Conservation (phyloP, 148 eudicot species). For the Chenopodium formosanum region DNA sequence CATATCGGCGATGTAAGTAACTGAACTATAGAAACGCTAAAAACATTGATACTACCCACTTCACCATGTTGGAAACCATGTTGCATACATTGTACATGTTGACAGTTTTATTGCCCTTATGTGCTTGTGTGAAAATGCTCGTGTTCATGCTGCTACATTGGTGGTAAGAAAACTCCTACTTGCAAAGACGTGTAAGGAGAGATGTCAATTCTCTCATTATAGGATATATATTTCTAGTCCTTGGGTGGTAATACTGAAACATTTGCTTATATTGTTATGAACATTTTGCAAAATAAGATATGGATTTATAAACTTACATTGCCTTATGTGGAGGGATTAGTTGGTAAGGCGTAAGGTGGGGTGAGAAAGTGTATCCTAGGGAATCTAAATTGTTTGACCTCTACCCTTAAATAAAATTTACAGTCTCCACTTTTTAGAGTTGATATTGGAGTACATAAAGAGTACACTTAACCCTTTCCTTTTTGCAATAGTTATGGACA, state of each 20-base stretch:
- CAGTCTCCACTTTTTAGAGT: neutral
- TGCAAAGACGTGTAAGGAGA: neutral
- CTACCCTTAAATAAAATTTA: neutral
- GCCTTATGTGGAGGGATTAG: neutral
- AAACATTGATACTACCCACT: neutral
- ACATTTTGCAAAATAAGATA: neutral
- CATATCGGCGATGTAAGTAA: slow-evolving; percentile 41
- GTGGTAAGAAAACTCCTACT: neutral
- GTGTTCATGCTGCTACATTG: neutral
- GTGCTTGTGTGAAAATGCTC: neutral
- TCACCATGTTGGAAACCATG: neutral
- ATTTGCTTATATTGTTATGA: neutral
- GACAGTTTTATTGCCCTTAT: neutral
- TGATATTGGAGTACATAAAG: too few species aligned
- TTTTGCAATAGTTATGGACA: too few species aligned
- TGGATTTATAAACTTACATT: neutral
- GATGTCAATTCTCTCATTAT: neutral
- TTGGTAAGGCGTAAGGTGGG: neutral
- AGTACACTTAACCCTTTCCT: too few species aligned
- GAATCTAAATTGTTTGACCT: neutral
- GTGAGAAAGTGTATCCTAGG: neutral
- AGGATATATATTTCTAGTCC: neutral
- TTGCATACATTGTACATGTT: neutral
- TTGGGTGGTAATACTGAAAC: neutral
- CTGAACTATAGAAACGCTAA: neutral